Conservation (phyloP, 129 eudicot species). For the Flaveria trinervia region DNA sequence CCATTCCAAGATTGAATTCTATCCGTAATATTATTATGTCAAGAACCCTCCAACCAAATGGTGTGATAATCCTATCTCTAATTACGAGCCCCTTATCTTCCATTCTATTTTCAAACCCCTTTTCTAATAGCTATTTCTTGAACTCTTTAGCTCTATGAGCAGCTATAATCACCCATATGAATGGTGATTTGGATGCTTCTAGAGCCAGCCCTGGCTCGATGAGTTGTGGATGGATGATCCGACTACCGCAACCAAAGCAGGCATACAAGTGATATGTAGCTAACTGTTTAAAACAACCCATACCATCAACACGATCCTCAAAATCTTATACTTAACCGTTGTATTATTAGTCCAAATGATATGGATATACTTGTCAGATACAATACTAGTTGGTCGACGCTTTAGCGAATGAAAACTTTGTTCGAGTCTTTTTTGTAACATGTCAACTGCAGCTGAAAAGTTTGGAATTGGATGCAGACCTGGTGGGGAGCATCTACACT, state of each 20-base stretch:
- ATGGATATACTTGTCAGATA: conserved; percentile 40
- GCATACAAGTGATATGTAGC: conserved; percentile 41
- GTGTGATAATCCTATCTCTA: conserved; percentile 57
- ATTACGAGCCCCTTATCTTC: conserved; percentile 50
- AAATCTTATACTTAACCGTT: conserved; percentile 43
- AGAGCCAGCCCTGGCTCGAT: conserved; percentile 56
- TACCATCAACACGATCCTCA: conserved; percentile 57
- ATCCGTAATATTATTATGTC: conserved; percentile 33
- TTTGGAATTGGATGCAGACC: conserved; percentile 31
- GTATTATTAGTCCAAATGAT: conserved; percentile 46
- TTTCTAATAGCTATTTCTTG: conserved; percentile 51
- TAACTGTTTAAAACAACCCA: conserved; percentile 54
- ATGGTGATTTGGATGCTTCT: conserved; percentile 48
- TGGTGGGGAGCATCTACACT: conserved; percentile 45
- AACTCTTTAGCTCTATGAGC: conserved; percentile 44
- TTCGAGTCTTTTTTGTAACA: conserved; percentile 43
- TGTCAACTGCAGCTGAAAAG: conserved; percentile 34
- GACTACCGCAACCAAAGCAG: conserved; percentile 51
- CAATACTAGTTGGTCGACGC: conserved; percentile 41
- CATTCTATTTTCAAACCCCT: conserved; percentile 46
- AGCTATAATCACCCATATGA: conserved; percentile 57
- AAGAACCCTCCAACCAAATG: conserved; percentile 46
- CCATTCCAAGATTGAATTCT: conserved; percentile 27
- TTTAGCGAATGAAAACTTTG: conserved; percentile 37
- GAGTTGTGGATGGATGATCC: conserved; percentile 38